Evolutionary conservation across 495 filamentous ascomycete species (phyloP).

Genomic region (Daldinia loculata): DNA sequence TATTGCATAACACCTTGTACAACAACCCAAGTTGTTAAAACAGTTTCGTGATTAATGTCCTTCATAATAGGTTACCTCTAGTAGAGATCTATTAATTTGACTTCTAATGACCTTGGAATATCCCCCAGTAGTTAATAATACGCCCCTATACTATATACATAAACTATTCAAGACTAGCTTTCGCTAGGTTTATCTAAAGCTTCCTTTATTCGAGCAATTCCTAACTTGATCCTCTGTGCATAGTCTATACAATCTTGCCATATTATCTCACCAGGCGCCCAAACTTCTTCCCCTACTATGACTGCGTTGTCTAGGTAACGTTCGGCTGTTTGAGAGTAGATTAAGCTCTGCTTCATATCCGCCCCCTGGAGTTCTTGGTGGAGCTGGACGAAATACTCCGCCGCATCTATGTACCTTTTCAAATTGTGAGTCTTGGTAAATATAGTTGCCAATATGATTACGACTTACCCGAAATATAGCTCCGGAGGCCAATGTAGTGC

Average conservation of each 20-base stretch:
- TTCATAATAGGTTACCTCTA: too few species aligned
- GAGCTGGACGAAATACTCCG: not conserved
- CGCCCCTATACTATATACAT: not conserved
- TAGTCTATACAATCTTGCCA: not conserved
- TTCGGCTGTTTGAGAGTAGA: not conserved
- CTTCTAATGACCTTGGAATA: too few species aligned
- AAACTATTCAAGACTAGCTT: not conserved
- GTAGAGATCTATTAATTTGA: too few species aligned
- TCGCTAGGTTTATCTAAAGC: not conserved
- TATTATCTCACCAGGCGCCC: not conserved
- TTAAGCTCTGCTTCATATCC: not conserved
- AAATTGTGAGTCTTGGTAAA: not conserved
- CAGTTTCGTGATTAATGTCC: too few species aligned
- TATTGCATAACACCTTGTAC: too few species aligned
- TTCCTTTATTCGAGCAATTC: not conserved
- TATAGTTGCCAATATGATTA: not conserved
- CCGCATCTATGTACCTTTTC: not conserved
- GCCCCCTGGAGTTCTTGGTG: not conserved
- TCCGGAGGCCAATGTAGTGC: not conserved
- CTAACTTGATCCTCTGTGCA: not conserved
- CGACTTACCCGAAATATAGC: slow-evolving; percentile 35
- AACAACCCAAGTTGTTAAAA: too few species aligned
- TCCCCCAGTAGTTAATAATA: too few species aligned
- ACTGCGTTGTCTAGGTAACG: not conserved
- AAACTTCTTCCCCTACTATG: not conserved